Conservation (phyloP, 2,329 filamentous ascomycete genomes). For the Ophiostoma australiae region DNA sequence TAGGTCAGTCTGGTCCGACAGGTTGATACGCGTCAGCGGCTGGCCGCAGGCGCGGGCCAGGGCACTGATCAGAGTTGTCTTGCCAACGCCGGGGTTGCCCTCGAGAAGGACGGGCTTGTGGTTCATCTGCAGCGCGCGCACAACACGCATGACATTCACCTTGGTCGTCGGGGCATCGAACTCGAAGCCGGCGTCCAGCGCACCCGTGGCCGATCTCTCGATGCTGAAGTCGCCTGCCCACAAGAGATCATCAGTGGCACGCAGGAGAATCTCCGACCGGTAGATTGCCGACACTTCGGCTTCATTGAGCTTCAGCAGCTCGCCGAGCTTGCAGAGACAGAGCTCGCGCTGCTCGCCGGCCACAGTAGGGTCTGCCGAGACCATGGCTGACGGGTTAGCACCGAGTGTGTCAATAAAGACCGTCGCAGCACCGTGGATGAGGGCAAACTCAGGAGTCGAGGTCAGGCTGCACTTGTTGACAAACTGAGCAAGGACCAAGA, state of each 20-base stretch:
- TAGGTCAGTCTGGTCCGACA: slow-evolving; percentile 95
- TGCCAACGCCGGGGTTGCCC: slow-evolving; percentile 95
- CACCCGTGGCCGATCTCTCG: slow-evolving; percentile 44
- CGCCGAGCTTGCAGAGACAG: slow-evolving; percentile 68
- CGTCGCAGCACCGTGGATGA: slow-evolving; percentile 84
- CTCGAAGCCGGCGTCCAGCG: slow-evolving; percentile 57
- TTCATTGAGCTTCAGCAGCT: slow-evolving; percentile 50
- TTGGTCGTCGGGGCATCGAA: slow-evolving; percentile 87
- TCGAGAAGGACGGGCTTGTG: slow-evolving; percentile 86
- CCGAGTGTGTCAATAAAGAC: slow-evolving; percentile 95
- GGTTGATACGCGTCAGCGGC: slow-evolving; percentile 85
- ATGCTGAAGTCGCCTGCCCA: slow-evolving; percentile 72
- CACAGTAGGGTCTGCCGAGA: slow-evolving; percentile 65
- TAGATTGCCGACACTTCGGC: slow-evolving; percentile 62
- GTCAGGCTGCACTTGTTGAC: slow-evolving; percentile 61
- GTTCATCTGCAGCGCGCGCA: slow-evolving; percentile 78
- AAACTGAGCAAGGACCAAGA: slow-evolving; percentile 90
- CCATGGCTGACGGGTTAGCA: slow-evolving; percentile 84
- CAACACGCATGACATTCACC: slow-evolving; percentile 82
- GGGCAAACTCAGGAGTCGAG: slow-evolving; percentile 37
- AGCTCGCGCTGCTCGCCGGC: slow-evolving; percentile 62
- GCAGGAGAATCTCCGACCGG: slow-evolving; percentile 55
- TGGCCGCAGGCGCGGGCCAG: slow-evolving; percentile 74
- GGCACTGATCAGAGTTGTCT: slow-evolving; percentile 87
- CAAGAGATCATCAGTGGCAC: slow-evolving; percentile 49